Conservation (phyloP, 2,329 filamentous ascomycete species). For the Paecilomyces niveus region DNA sequence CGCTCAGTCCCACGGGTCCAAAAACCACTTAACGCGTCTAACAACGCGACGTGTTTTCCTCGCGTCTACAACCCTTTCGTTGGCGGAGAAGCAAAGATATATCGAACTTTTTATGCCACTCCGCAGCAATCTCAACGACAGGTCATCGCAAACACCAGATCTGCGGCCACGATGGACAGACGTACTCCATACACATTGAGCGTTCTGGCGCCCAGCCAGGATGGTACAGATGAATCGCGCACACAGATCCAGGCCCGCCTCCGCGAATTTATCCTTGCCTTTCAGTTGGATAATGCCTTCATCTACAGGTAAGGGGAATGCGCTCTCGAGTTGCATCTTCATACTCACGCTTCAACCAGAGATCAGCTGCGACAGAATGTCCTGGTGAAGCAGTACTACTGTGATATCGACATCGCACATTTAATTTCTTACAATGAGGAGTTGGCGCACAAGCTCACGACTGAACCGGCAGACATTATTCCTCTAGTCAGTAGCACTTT, state of each 20-base stretch:
- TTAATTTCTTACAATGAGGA: constrained; percentile 95
- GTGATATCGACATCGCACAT: constrained; percentile 92
- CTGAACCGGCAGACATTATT: constrained; percentile 86
- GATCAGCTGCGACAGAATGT: constrained; percentile 95
- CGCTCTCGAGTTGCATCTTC: not conserved
- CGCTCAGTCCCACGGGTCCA: not conserved
- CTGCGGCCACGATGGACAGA: constrained; percentile 61
- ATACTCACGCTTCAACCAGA: constrained; percentile 41
- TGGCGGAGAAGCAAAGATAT: constrained; percentile 3
- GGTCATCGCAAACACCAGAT: constrained; percentile 7
- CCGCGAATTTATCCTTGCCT: constrained; percentile 86
- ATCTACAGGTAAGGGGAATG: constrained; percentile 67
- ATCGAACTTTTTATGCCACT: constrained; percentile 2
- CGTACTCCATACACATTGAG: constrained; percentile 81
- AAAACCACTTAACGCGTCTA: constrained; percentile 36
- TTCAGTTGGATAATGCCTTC: constrained; percentile 88
- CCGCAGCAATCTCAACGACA: constrained; percentile 4
- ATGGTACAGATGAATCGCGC: constrained; percentile 61
- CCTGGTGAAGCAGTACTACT: constrained; percentile 87
- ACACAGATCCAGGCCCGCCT: constrained; percentile 70
- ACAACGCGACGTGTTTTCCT: constrained; percentile 27
- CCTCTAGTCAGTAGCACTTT: constrained; percentile 60
- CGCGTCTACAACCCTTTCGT: constrained; percentile 12
- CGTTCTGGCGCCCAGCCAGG: constrained; percentile 63
- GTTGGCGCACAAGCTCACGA: constrained; percentile 79